These are phyloP conservation scores for Ceratocystiopsis sp. DNA, from an alignment of 2,329 filamentous ascomycete species.

Conservation along the genomic window DNA sequence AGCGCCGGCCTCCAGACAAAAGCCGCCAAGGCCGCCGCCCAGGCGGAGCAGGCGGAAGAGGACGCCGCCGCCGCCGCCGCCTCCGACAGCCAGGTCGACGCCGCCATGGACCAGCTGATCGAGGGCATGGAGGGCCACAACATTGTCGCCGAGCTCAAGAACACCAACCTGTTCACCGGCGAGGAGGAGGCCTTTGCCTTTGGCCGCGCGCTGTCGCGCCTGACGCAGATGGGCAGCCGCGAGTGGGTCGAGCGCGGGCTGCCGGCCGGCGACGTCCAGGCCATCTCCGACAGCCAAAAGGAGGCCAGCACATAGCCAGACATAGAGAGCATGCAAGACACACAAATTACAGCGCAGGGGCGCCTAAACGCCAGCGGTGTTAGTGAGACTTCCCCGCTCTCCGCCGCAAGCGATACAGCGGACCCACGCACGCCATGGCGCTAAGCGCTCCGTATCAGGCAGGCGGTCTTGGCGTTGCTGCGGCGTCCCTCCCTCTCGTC, in stretches of 20 bases:
- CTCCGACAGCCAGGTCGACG: conserved; percentile 30
- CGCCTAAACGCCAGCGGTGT: too few species aligned
- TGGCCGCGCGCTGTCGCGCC: conserved; percentile 64
- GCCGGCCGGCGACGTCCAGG: conserved; percentile 47
- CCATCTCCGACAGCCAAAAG: conserved; percentile 50
- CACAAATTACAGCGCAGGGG: too few species aligned
- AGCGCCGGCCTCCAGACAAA: conserved; percentile 27
- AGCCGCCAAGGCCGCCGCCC: conserved; percentile 21
- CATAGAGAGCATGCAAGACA: too few species aligned
- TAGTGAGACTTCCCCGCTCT: too few species aligned
- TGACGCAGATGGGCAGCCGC: conserved; percentile 84
- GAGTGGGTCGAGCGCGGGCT: conserved; percentile 85
- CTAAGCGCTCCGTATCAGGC: too few species aligned
- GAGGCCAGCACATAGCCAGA: conserved; percentile 42
- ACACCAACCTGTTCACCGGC: conserved; percentile 72
- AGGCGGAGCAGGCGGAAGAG: conserved; percentile 12
- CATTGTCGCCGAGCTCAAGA: conserved; percentile 61
- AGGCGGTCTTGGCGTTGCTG: too few species aligned
- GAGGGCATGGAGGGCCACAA: conserved; percentile 67
- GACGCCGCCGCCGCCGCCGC: conserved; percentile 17
- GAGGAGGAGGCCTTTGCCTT: conserved; percentile 97
- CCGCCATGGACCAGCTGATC: conserved; percentile 64
- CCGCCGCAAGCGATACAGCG: too few species aligned
- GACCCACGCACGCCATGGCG: neutral
- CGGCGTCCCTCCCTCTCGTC: too few species aligned